These are phyloP conservation scores for Moesziomyces aphidis DNA, from an alignment of 1,284 basidiomycete species.

Conservation along the genomic window DNA sequence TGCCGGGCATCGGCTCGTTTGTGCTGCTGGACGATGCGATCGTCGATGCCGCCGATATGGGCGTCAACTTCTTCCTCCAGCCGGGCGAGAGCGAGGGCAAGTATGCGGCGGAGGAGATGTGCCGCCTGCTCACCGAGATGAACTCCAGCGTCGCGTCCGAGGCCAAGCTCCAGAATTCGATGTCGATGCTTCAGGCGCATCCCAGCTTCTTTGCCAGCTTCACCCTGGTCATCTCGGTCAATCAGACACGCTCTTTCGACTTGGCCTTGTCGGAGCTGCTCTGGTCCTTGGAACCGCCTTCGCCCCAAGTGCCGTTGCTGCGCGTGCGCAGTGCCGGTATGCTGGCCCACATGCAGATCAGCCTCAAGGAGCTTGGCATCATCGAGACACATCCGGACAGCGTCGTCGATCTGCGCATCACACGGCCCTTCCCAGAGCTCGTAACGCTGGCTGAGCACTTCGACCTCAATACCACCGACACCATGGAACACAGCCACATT, in stretches of 20 bases:
- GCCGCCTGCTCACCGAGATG: conserved; percentile 82
- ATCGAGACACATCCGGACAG: conserved; percentile 92
- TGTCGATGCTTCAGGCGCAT: conserved; percentile 73
- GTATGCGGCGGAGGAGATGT: conserved; percentile 82
- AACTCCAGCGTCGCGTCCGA: conserved; percentile 85
- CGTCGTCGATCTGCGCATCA: conserved; percentile 76
- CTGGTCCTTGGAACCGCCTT: conserved; percentile 49
- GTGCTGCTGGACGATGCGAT: conserved; percentile 80
- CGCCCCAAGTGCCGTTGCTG: conserved; percentile 56
- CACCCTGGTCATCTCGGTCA: conserved; percentile 83
- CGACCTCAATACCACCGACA: conserved; percentile 50
- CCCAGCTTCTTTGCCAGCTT: conserved; percentile 73
- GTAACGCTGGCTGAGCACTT: conserved; percentile 43
- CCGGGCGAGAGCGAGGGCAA: conserved; percentile 78
- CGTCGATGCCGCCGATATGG: conserved; percentile 81
- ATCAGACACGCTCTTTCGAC: conserved; percentile 55
- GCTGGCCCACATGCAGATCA: conserved; percentile 56
- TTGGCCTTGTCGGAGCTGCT: conserved; percentile 48
- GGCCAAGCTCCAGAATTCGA: conserved; percentile 72
- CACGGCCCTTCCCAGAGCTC: conserved; percentile 81
- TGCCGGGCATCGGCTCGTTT: conserved; percentile 92
- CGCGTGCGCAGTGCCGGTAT: conserved; percentile 55
- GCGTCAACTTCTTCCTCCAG: conserved; percentile 95
- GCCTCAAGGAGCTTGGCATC: conserved; percentile 69
- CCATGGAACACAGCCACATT: conserved; percentile 59